phyloP scores from a whole-genome alignment of 257 asterid species.

The Marsdenia floribunda region DNA sequence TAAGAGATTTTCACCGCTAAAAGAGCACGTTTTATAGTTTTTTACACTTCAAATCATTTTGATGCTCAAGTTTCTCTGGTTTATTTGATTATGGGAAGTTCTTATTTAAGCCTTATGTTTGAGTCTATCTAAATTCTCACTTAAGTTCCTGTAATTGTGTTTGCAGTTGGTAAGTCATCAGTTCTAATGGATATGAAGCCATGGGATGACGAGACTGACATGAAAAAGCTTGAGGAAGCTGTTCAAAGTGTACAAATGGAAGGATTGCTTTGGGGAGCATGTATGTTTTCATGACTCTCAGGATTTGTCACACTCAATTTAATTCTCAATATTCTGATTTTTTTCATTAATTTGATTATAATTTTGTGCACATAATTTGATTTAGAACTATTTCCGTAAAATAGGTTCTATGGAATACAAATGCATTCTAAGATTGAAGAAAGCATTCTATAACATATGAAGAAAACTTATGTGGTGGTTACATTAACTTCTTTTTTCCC shows the following conservation, averaged over 20 bases:
- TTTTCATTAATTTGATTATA: not conserved
- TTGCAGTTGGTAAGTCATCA: slow-evolving; percentile 68
- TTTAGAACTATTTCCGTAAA: not conserved
- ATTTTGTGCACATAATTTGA: no score
- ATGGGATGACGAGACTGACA: slow-evolving; percentile 98
- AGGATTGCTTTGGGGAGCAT: slow-evolving; percentile 91
- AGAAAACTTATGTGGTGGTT: no score
- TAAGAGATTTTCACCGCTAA: not conserved
- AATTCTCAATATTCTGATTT: not conserved
- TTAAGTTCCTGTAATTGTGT: not conserved
- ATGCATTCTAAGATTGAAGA: not conserved
- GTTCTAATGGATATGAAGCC: slow-evolving; percentile 72
- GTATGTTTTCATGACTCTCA: slow-evolving; percentile 52
- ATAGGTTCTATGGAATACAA: not conserved
- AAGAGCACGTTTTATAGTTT: not conserved
- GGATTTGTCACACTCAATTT: not conserved
- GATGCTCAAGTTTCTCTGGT: not conserved
- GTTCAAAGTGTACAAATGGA: slow-evolving; percentile 67
- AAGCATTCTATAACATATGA: no score
- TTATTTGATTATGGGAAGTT: no score
- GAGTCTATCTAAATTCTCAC: no score
- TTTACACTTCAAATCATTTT: not conserved
- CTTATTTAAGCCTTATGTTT: not conserved
- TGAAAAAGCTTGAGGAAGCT: slow-evolving; percentile 92
- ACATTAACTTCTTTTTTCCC: no score